phyloP scores from a whole-genome alignment of 495 filamentous ascomycete genomes.

The Tuber umbilicatum region DNA sequence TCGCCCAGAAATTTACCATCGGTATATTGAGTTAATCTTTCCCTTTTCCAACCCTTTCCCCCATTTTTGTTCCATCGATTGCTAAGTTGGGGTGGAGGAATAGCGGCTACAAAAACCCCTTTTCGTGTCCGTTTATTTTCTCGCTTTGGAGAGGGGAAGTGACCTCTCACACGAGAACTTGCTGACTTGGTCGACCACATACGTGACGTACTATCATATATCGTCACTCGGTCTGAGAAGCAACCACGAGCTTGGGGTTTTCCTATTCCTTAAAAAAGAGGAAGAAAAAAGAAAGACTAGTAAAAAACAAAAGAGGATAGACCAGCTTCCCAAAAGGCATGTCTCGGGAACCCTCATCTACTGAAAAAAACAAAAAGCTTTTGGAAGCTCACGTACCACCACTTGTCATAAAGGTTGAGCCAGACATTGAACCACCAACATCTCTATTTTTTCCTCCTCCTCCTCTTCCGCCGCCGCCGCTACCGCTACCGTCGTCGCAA shows the following conservation, averaged over 20 bases:
- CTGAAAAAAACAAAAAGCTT: not conserved
- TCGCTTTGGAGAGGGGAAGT: slow-evolving; percentile 1
- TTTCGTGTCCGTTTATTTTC: not conserved
- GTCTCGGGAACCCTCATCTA: not conserved
- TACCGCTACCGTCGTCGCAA: not conserved
- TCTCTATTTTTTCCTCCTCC: not conserved
- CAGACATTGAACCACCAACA: slow-evolving; percentile 13
- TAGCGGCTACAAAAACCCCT: not conserved
- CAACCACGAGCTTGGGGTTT: not conserved
- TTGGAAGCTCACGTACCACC: not conserved
- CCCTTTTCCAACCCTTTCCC: not conserved
- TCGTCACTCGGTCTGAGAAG: not conserved
- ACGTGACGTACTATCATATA: not conserved
- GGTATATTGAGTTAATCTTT: not conserved
- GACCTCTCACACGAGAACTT: slow-evolving; percentile 1
- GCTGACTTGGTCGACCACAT: not conserved
- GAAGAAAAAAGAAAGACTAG: not conserved
- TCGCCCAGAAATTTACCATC: not conserved
- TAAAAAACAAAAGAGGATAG: not conserved
- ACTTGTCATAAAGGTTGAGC: slow-evolving; percentile 21
- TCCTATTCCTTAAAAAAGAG: not conserved
- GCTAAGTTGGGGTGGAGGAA: not conserved
- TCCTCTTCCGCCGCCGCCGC: not conserved
- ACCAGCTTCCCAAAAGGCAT: not conserved
- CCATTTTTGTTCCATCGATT: not conserved